Evolutionary conservation across 306 rosid genomes (phyloP).

Genomic region (Cicer arietinum): DNA sequence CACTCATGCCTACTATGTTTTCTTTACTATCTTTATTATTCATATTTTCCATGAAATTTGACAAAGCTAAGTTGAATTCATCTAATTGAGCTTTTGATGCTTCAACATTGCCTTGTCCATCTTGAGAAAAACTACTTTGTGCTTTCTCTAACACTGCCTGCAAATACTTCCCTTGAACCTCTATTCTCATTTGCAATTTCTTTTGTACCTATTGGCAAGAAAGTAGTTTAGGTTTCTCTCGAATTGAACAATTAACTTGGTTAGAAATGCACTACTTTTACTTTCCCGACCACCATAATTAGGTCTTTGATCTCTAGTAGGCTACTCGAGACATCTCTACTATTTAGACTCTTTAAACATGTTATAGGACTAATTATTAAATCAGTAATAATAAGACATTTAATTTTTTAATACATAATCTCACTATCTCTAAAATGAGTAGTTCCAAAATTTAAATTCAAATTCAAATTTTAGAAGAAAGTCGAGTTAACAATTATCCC

Average conservation of each 20-base stretch:
- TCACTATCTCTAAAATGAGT: too few relatives aligned
- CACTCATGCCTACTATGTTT: slow-evolving; percentile 50
- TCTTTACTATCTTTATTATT: slow-evolving; percentile 59
- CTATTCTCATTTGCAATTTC: slow-evolving; percentile 71
- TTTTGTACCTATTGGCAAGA: slow-evolving; percentile 65
- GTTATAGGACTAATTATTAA: too few relatives aligned
- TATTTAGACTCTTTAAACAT: too few relatives aligned
- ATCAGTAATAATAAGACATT: too few relatives aligned
- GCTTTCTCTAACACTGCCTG: slow-evolving; percentile 86
- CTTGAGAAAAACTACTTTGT: slow-evolving; percentile 65
- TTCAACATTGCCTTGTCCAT: slow-evolving; percentile 58
- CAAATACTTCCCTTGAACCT: slow-evolving; percentile 89
- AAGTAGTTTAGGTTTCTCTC: neutral
- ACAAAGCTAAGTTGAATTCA: slow-evolving; percentile 71
- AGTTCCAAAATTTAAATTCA: too few relatives aligned
- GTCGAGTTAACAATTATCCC: too few relatives aligned
- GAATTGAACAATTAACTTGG: neutral
- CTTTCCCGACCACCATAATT: too few relatives aligned
- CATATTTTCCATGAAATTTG: slow-evolving; percentile 74
- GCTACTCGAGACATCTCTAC: too few relatives aligned
- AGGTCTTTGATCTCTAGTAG: too few relatives aligned
- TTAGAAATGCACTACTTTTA: neutral
- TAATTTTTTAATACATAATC: too few relatives aligned
- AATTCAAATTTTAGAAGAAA: too few relatives aligned
- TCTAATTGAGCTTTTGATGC: slow-evolving; percentile 64